Evolutionary conservation across 2,329 filamentous ascomycete species (phyloP).

Genomic region (Diaporthe vexans): DNA sequence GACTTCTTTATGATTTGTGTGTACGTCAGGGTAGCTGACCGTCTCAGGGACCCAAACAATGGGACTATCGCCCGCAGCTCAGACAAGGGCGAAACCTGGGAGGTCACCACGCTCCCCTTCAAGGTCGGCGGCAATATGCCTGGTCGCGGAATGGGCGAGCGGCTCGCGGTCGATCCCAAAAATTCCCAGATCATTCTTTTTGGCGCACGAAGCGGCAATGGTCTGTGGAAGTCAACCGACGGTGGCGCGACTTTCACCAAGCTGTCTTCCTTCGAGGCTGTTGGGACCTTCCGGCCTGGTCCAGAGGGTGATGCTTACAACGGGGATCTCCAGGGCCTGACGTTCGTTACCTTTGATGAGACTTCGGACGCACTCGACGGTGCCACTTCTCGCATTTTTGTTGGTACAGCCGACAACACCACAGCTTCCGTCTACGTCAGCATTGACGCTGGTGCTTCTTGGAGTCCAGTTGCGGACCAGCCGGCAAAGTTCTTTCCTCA

Average conservation of each 20-base stretch:
- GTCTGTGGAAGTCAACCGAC: slow-evolving; percentile 71
- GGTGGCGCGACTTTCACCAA: slow-evolving; percentile 66
- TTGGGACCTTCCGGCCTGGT: slow-evolving; percentile 63
- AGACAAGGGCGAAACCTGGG: slow-evolving; percentile 68
- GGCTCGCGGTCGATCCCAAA: slow-evolving; percentile 70
- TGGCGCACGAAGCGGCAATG: slow-evolving; percentile 70
- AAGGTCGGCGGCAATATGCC: slow-evolving; percentile 75
- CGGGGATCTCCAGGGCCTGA: slow-evolving; percentile 61
- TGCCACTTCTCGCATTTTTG: slow-evolving; percentile 69
- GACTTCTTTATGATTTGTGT: no score
- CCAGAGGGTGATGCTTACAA: slow-evolving; percentile 62
- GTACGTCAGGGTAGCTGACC: neutral
- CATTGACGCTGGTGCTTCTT: slow-evolving; percentile 66
- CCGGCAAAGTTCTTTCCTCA: slow-evolving; percentile 67
- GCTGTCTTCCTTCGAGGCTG: slow-evolving; percentile 64
- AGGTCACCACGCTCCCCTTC: slow-evolving; percentile 64
- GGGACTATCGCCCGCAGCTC: slow-evolving; percentile 68
- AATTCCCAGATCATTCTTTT: slow-evolving; percentile 70
- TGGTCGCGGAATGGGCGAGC: slow-evolving; percentile 70
- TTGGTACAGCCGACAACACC: slow-evolving; percentile 66
- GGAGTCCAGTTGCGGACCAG: slow-evolving; percentile 63
- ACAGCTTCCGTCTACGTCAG: slow-evolving; percentile 65
- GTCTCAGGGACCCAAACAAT: slow-evolving; percentile 63
- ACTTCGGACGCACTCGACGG: slow-evolving; percentile 61
- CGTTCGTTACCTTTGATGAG: slow-evolving; percentile 69